These are phyloP conservation scores for Xylaria sp. DNA, from an alignment of 2,329 filamentous ascomycete genomes.

Conservation along the genomic window DNA sequence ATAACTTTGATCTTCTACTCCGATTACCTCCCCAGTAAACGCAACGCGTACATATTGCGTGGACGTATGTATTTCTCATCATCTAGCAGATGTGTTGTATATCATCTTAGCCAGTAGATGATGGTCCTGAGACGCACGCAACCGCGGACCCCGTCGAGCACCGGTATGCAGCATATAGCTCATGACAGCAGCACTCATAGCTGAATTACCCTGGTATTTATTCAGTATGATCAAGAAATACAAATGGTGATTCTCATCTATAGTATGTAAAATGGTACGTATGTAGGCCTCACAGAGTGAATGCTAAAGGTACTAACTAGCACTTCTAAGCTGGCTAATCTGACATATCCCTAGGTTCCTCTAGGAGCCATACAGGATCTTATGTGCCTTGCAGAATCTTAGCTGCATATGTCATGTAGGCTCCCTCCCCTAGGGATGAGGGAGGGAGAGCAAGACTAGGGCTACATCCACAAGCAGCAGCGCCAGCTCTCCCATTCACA, in stretches of 20 bases:
- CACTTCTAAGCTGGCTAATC: background rate
- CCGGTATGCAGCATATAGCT: background rate
- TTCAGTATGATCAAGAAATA: background rate
- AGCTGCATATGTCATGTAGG: background rate
- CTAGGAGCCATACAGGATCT: background rate
- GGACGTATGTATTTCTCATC: background rate
- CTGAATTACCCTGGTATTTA: background rate
- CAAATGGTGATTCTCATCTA: background rate
- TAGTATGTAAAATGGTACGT: background rate
- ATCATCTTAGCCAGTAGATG: constrained; percentile 9
- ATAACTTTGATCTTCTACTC: too few relatives aligned
- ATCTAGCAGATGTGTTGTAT: background rate
- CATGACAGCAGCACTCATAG: background rate
- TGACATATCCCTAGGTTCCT: background rate
- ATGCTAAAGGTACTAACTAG: background rate
- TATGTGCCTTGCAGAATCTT: background rate
- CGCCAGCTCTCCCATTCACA: background rate
- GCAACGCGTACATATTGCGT: too few relatives aligned
- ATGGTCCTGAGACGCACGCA: background rate
- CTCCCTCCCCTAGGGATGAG: background rate
- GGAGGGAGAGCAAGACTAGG: background rate
- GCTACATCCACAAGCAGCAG: background rate
- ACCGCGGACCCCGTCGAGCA: background rate
- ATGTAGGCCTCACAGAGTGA: background rate
- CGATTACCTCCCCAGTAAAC: too few relatives aligned